Conservation (phyloP, 805 yeast species). For the Yamadazyma laniorum region DNA sequence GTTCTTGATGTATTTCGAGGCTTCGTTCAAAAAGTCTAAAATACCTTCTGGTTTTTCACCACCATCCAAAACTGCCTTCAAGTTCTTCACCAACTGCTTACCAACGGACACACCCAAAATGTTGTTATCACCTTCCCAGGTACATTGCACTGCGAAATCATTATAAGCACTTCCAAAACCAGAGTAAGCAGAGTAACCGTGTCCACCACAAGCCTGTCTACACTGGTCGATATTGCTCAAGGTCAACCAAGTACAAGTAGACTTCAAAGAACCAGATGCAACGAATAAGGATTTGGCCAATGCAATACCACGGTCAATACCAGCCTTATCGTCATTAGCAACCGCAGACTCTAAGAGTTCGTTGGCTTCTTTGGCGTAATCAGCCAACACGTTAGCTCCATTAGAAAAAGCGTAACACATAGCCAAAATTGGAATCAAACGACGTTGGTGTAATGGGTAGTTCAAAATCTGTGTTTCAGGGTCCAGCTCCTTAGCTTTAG, state of each 20-base stretch:
- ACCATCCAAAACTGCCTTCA: constrained; percentile 25
- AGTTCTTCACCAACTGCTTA: constrained; percentile 36
- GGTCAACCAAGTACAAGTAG: constrained; percentile 46
- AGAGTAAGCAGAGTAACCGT: constrained; percentile 44
- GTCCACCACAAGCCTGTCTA: constrained; percentile 49
- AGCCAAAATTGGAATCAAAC: constrained; percentile 45
- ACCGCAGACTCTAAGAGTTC: constrained; percentile 40
- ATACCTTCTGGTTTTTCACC: constrained; percentile 35
- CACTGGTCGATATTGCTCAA: constrained; percentile 41
- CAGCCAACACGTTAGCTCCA: constrained; percentile 40
- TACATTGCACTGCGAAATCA: constrained; percentile 48
- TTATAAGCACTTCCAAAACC: constrained; percentile 46
- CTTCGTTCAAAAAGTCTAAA: constrained; percentile 33
- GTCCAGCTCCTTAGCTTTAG: constrained; percentile 26
- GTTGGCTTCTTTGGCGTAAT: constrained; percentile 31
- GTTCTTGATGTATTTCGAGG: constrained; percentile 18
- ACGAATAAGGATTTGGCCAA: constrained; percentile 43
- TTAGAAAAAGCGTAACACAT: constrained; percentile 38
- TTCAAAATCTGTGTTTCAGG: constrained; percentile 41
- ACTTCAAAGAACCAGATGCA: constrained; percentile 45
- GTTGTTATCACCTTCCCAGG: constrained; percentile 51
- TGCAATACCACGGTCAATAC: constrained; percentile 33
- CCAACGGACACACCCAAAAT: constrained; percentile 45
- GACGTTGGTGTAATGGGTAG: constrained; percentile 45
- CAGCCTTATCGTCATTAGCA: constrained; percentile 29